A percentile compares a stretch with the other conserved stretches of the same genome.
Conservation (phyloP, 208 protist species). For the Trypanosoma congolense region DNA sequence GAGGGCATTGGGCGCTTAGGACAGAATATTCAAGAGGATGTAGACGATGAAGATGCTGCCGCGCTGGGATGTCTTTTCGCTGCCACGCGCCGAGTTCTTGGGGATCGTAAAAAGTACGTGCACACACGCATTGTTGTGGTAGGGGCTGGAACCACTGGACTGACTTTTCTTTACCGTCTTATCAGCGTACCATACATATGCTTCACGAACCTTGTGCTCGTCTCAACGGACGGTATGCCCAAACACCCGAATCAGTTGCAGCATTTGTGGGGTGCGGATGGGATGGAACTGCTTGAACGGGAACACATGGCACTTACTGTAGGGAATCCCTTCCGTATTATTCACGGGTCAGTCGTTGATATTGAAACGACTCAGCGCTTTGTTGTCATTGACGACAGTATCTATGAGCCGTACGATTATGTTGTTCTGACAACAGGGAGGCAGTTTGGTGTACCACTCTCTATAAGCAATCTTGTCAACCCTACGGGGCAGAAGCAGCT, state of each 20-base stretch:
- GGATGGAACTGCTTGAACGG: conserved; percentile 73
- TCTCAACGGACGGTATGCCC: conserved; percentile 81
- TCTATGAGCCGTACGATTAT: conserved; percentile 89
- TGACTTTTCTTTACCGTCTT: conserved; percentile 74
- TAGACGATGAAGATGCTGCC: conserved; percentile 12
- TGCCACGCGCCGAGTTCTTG: conserved; percentile 63
- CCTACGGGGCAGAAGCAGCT: conserved; percentile 46
- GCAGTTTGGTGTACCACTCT: conserved; percentile 74
- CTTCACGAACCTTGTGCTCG: conserved; percentile 84
- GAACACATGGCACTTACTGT: conserved; percentile 68
- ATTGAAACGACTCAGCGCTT: conserved; percentile 79
- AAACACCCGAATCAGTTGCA: conserved; percentile 59
- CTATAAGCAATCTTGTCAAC: conserved; percentile 65
- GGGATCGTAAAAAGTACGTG: conserved; percentile 72
- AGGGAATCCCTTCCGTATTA: conserved; percentile 56
- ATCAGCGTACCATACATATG: conserved; percentile 71
- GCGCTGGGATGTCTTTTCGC: conserved; percentile 66
- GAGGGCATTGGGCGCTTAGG: too few species aligned
- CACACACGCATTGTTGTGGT: conserved; percentile 83
- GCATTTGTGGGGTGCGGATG: conserved; percentile 58
- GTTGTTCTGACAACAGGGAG: conserved; percentile 80
- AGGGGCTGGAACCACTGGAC: conserved; percentile 74
- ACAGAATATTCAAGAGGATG: not conserved
- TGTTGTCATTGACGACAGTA: conserved; percentile 76
- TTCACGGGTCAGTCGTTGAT: conserved; percentile 77